Conservation (phyloP, 1,139 yeast genomes). For the Pichia norvegensis region DNA sequence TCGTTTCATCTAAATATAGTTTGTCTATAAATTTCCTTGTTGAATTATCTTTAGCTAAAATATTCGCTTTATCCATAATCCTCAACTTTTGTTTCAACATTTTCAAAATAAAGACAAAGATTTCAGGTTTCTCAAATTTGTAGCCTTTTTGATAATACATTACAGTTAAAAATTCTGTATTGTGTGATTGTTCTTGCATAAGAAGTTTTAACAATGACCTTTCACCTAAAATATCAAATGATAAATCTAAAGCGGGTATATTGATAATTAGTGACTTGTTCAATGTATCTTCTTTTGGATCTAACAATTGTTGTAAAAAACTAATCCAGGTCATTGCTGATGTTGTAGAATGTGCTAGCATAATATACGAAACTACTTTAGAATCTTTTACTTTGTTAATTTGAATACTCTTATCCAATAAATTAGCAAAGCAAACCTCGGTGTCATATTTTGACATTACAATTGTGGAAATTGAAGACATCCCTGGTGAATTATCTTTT, state of each 20-base stretch:
- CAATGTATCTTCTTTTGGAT: conserved; percentile 9
- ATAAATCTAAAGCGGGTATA: conserved; percentile 46
- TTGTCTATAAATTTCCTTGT: conserved; percentile 24
- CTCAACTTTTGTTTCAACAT: conserved; percentile 4
- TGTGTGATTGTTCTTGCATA: neutral
- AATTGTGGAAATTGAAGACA: conserved; percentile 6
- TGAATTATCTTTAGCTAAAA: conserved; percentile 8
- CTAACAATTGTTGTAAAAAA: conserved; percentile 43
- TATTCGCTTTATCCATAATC: neutral
- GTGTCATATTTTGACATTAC: conserved; percentile 22
- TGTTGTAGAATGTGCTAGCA: conserved; percentile 38
- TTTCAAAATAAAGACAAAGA: conserved; percentile 33
- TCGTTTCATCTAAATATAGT: conserved; percentile 19
- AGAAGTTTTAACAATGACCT: conserved; percentile 8
- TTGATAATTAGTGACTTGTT: conserved; percentile 21
- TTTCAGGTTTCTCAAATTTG: conserved; percentile 27
- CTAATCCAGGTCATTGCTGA: conserved; percentile 58
- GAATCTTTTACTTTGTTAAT: conserved; percentile 29
- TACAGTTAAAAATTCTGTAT: conserved; percentile 12
- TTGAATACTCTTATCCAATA: conserved; percentile 61
- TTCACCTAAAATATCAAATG: conserved; percentile 31
- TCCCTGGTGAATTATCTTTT: neutral
- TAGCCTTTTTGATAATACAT: conserved; percentile 31
- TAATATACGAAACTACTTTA: conserved; percentile 36
- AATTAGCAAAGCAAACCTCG: conserved; percentile 49